Conservation (phyloP, 352 stramenopile species). For the Pythium phragmiticola region DNA sequence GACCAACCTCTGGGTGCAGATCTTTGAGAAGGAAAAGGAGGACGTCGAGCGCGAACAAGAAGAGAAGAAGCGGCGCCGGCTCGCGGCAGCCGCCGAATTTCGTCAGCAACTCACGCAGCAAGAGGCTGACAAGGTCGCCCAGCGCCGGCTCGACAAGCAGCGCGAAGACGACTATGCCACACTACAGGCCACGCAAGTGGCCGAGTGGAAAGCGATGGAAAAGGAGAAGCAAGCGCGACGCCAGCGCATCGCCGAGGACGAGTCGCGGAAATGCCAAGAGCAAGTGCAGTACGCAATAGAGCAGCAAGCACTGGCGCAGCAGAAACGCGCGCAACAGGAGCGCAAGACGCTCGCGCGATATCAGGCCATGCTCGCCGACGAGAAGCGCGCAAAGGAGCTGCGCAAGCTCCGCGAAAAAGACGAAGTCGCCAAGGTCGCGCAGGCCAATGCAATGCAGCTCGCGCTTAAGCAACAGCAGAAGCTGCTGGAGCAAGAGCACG, state of each 20-base stretch:
- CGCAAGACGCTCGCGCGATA: constrained; percentile 41
- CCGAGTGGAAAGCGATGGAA: constrained; percentile 42
- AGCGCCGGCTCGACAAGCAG: constrained; percentile 31
- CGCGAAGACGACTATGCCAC: constrained; percentile 38
- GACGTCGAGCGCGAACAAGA: constrained; percentile 55
- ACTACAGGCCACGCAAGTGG: constrained; percentile 38
- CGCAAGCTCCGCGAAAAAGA: constrained; percentile 45
- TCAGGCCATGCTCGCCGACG: constrained; percentile 41
- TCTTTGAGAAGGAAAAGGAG: constrained; percentile 60
- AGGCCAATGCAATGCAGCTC: constrained; percentile 50
- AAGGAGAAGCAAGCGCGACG: constrained; percentile 33
- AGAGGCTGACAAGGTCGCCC: constrained; percentile 37
- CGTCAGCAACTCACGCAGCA: constrained; percentile 42
- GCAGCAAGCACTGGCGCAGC: constrained; percentile 33
- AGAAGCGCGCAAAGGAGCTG: constrained; percentile 44
- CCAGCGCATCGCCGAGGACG: constrained; percentile 35
- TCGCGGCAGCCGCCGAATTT: constrained; percentile 41
- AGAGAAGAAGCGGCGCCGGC: constrained; percentile 38
- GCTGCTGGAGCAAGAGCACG: constrained; percentile 42
- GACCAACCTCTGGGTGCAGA: constrained; percentile 56
- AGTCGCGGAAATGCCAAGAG: constrained; percentile 43
- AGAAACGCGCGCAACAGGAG: constrained; percentile 46
- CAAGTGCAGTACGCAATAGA: constrained; percentile 41
- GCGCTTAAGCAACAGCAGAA: constrained; percentile 44
- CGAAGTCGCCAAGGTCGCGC: constrained; percentile 44